Evolutionary conservation across 2,329 filamentous ascomycete genomes (phyloP).

Genomic region (Ophiocordyceps camponoti-saundersi): DNA sequence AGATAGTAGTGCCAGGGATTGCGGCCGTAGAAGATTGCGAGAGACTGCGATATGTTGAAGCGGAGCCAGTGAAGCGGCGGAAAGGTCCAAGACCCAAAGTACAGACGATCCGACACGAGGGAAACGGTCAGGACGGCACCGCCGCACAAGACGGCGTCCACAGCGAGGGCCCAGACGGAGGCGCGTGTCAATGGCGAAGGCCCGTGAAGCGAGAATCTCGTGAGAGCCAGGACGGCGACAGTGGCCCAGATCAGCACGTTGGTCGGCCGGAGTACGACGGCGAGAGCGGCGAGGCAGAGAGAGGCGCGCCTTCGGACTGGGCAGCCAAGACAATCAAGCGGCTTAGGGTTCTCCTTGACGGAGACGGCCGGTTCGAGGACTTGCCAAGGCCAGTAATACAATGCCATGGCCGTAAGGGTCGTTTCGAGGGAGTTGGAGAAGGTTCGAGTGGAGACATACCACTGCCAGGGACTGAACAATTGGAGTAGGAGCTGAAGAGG

Average conservation of each 20-base stretch:
- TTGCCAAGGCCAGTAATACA: slow-evolving; percentile 79
- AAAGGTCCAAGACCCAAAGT: slow-evolving; percentile 76
- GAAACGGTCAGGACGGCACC: slow-evolving; percentile 45
- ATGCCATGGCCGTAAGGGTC: slow-evolving; percentile 63
- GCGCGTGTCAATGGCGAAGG: slow-evolving; percentile 23
- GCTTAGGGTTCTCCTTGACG: slow-evolving; percentile 22
- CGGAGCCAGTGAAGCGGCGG: slow-evolving; percentile 75
- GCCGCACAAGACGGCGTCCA: slow-evolving; percentile 49
- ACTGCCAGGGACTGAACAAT: slow-evolving; percentile 57
- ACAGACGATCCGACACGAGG: slow-evolving; percentile 52
- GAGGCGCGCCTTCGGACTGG: slow-evolving; percentile 30
- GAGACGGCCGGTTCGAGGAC: slow-evolving; percentile 30
- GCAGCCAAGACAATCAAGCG: slow-evolving; percentile 9
- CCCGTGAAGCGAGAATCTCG: slow-evolving; percentile 16
- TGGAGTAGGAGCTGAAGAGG: slow-evolving; percentile 17
- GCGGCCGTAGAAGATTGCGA: slow-evolving; percentile 82
- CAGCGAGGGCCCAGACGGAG: slow-evolving; percentile 34
- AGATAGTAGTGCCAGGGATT: slow-evolving; percentile 91
- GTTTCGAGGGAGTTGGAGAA: slow-evolving; percentile 91
- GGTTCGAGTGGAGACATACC: slow-evolving; percentile 85
- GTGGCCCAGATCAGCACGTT: slow-evolving; percentile 74
- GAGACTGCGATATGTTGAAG: slow-evolving; percentile 75
- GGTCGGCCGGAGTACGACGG: slow-evolving; percentile 76
- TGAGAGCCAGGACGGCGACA: slow-evolving; percentile 33
- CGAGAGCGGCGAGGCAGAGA: slow-evolving; percentile 60